These are phyloP conservation scores for Arctium lappa DNA, from an alignment of 129 eudicot genomes.

Conservation along the genomic window DNA sequence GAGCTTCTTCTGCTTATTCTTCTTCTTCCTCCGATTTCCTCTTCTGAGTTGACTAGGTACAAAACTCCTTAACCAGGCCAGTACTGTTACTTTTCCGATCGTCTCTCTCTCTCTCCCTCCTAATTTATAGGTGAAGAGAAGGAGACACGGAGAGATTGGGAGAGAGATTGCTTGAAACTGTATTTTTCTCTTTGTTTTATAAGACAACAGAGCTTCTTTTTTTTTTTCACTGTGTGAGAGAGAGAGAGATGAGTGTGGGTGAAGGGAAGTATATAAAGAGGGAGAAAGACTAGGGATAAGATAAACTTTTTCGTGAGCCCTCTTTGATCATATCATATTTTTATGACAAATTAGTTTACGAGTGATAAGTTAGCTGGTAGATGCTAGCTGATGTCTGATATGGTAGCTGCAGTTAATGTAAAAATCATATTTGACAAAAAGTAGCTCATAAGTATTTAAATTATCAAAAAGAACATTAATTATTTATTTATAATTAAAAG, in stretches of 20 bases:
- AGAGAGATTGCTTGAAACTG: constrained; percentile 23
- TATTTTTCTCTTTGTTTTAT: not conserved
- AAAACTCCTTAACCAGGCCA: constrained; percentile 54
- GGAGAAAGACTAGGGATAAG: too few relatives aligned
- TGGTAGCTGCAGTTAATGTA: too few relatives aligned
- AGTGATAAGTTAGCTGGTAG: too few relatives aligned
- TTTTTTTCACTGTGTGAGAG: not conserved
- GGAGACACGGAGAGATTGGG: constrained; percentile 8
- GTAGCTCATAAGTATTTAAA: too few relatives aligned
- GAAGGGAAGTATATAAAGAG: constrained; percentile 13
- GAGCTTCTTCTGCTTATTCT: constrained; percentile 26
- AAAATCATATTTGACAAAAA: too few relatives aligned
- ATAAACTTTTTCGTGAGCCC: too few relatives aligned
- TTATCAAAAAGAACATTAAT: too few relatives aligned
- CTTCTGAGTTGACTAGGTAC: constrained; percentile 42
- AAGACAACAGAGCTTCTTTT: constrained; percentile 6
- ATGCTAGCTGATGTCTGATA: too few relatives aligned
- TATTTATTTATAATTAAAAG: too few relatives aligned
- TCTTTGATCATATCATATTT: too few relatives aligned
- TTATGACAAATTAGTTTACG: too few relatives aligned
- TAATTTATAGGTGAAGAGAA: constrained; percentile 34
- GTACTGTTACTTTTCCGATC: constrained; percentile 20
- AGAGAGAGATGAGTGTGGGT: constrained; percentile 27
- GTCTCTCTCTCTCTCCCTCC: constrained; percentile 29
- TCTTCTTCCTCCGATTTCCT: constrained; percentile 36